These are phyloP conservation scores for Naganishia vaughanmartiniae DNA, from an alignment of 768 basidiomycete species.

Conservation along the genomic window DNA sequence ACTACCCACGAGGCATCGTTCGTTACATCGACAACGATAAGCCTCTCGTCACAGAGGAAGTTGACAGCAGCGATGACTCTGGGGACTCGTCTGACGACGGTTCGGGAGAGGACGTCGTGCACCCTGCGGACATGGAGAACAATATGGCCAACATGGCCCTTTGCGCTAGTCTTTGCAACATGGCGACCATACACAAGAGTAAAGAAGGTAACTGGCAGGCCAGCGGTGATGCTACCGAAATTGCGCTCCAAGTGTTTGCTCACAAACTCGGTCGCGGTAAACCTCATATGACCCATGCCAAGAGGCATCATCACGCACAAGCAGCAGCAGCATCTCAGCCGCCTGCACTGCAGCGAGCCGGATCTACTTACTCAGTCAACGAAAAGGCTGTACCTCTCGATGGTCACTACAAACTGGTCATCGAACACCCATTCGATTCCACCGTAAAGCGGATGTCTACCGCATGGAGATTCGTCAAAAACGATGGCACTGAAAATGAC, in stretches of 20 bases:
- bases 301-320: slow-evolving; percentile 15
- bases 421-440: slow-evolving; percentile 51
- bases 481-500: slow-evolving; percentile 17
- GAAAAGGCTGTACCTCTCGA: slow-evolving; percentile 24
- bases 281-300: slow-evolving; percentile 28
- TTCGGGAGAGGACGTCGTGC: slow-evolving; percentile 19
- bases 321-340: not conserved
- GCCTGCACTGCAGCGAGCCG: not conserved
- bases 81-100: slow-evolving; percentile 18
- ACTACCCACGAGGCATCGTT: slow-evolving; percentile 30
- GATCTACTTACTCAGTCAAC: not conserved
- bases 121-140: slow-evolving; percentile 23
- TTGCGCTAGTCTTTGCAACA: slow-evolving; percentile 53
- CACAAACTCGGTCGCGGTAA: slow-evolving; percentile 58
- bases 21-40: slow-evolving; percentile 31
- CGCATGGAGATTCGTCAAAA: slow-evolving; percentile 35
- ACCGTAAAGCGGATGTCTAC: slow-evolving; percentile 59
- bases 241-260: slow-evolving; percentile 61
- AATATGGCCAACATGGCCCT: slow-evolving; percentile 40
- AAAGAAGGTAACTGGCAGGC: slow-evolving; percentile 56
- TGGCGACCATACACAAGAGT: slow-evolving; percentile 50
- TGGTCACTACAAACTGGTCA: slow-evolving; percentile 28
- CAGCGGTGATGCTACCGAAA: slow-evolving; percentile 61
- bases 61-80: slow-evolving; percentile 33
- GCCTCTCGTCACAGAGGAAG: slow-evolving; percentile 21